phyloP scores from a whole-genome alignment of 441 rosid species.

The Adansonia gregorii region DNA sequence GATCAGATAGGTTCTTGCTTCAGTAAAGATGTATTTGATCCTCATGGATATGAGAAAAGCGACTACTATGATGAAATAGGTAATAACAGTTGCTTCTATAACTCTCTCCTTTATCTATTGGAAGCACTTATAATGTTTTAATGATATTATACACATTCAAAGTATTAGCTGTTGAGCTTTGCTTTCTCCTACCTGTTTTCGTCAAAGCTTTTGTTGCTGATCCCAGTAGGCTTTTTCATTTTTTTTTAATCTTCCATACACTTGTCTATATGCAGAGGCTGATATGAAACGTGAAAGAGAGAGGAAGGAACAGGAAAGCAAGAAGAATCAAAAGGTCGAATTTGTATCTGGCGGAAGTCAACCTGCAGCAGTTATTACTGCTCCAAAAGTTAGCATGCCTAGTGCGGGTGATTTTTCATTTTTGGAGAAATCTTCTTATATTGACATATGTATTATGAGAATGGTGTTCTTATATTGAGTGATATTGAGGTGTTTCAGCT shows the following conservation, averaged over 20 bases:
- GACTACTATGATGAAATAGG: slow-evolving; percentile 89
- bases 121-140: background rate
- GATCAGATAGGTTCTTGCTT: slow-evolving; percentile 96
- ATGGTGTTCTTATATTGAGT: slow-evolving; percentile 27
- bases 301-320: slow-evolving; percentile 90
- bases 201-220: slow-evolving; percentile 7
- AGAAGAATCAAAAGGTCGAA: slow-evolving; percentile 80
- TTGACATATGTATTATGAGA: background rate
- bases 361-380: slow-evolving; percentile 55
- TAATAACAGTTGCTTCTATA: slow-evolving; percentile 36
- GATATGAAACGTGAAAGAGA: slow-evolving; percentile 83
- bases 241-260: background rate
- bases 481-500: slow-evolving; percentile 47
- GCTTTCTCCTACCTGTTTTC: slow-evolving; percentile 3
- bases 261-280: slow-evolving; percentile 54
- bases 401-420: slow-evolving; percentile 52
- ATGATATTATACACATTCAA: background rate
- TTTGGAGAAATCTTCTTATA: background rate
- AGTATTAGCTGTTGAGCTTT: slow-evolving; percentile 18
- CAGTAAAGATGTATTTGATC: slow-evolving; percentile 90
- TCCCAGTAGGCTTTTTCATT: background rate
- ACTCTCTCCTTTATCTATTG: slow-evolving; percentile 15
- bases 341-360: slow-evolving; percentile 70
- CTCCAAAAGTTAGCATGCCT: slow-evolving; percentile 67
- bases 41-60: slow-evolving; percentile 85